These are phyloP conservation scores for Durotheca rogersii DNA, from an alignment of 495 filamentous ascomycete genomes.

Conservation along the genomic window DNA sequence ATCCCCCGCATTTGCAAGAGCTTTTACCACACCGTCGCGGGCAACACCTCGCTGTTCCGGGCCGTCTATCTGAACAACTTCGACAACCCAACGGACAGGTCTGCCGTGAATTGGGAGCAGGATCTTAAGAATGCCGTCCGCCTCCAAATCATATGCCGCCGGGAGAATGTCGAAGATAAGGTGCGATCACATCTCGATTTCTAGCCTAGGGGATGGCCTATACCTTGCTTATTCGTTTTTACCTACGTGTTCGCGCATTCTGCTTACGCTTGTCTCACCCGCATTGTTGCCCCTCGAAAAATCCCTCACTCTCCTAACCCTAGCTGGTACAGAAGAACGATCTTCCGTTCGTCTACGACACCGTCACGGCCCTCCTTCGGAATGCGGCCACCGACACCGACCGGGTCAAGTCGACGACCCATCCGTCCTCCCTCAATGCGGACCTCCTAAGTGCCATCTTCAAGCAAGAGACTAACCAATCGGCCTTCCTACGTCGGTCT, in stretches of 20 bases:
- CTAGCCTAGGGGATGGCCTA: no score
- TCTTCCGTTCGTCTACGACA: conserved; percentile 42
- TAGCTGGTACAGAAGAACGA: conserved; percentile 27
- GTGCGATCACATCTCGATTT: no score
- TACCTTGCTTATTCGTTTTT: no score
- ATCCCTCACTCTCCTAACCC: conserved; percentile 5
- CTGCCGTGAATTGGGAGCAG: conserved; percentile 50
- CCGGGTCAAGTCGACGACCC: conserved; percentile 25
- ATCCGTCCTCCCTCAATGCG: conserved; percentile 46
- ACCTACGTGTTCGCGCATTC: no score
- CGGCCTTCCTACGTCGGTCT: conserved; percentile 52
- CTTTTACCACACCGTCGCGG: conserved; percentile 49
- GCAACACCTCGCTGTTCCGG: conserved; percentile 54
- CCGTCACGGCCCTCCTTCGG: conserved; percentile 39
- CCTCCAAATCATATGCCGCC: conserved; percentile 45
- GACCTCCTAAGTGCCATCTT: conserved; percentile 49
- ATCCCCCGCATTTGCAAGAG: conserved; percentile 49
- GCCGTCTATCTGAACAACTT: conserved; percentile 52
- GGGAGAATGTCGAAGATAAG: conserved; percentile 34
- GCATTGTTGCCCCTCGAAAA: no score
- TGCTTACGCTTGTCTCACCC: no score
- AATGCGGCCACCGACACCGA: conserved; percentile 33
- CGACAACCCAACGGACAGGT: conserved; percentile 33
- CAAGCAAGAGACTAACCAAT: conserved; percentile 38
- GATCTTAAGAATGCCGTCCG: conserved; percentile 51